These are phyloP conservation scores for Pseudoperonospora humuli DNA, from an alignment of 352 stramenopile species.

Conservation along the genomic window DNA sequence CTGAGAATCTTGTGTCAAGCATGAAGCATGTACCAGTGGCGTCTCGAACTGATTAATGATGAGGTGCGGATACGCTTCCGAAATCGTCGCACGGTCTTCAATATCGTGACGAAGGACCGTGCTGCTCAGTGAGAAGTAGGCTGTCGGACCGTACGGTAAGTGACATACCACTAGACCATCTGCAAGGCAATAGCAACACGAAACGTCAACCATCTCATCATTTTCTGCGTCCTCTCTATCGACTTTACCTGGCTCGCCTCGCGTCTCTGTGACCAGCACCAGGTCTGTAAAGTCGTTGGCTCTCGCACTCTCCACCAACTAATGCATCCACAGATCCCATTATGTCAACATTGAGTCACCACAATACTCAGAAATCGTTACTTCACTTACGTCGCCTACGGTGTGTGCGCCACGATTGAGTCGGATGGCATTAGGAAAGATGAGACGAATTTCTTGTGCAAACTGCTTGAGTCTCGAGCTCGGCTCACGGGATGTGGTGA, in stretches of 20 bases:
- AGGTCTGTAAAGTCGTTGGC: constrained; percentile 98
- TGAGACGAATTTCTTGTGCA: constrained; percentile 98
- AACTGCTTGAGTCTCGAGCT: constrained; percentile 98
- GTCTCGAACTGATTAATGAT: constrained; percentile 97
- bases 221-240: background rate
- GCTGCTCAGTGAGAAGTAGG: constrained; percentile 97
- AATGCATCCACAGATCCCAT: constrained; percentile 19
- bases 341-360: no score
- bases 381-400: constrained; percentile 66
- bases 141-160: constrained; percentile 97
- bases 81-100: constrained; percentile 90
- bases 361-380: background rate
- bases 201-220: background rate
- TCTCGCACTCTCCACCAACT: constrained; percentile 95
- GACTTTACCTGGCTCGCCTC: constrained; percentile 89
- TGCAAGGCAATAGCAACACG: constrained; percentile 18
- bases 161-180: constrained; percentile 98
- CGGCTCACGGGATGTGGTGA: constrained; percentile 97
- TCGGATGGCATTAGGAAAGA: constrained; percentile 97
- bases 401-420: constrained; percentile 97
- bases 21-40: constrained; percentile 41
- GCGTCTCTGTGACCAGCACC: constrained; percentile 97
- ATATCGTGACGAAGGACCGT: constrained; percentile 98
- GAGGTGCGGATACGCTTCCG: constrained; percentile 92
- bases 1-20: background rate